Base-by-base conservation (phyloP, 805 yeast genomes). In the Kodamaea restingae region DNA sequence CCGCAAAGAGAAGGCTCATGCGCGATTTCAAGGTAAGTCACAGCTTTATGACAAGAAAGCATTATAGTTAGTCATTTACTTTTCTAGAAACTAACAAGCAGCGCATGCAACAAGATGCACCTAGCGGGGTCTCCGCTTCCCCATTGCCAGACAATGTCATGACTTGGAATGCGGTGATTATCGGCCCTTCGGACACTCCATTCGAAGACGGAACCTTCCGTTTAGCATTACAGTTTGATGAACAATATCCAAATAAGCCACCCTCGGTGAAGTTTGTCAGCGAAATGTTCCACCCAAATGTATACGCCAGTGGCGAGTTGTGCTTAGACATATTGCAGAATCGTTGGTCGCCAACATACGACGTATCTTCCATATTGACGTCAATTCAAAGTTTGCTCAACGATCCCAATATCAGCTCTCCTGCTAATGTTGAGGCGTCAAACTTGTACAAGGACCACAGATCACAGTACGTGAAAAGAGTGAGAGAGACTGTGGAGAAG, bases 1-100 rank as follows among this genome's bases (percentile, higher is more conserved):
- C 96, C 11, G 98, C 98, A n/a, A 81, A 96, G 62, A 84, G 96
- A 79, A 81, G 98, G 70, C 79, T 93, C 55, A 93, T 93, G 98
- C 85, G 98, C 63, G 98, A 93, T 66, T 88, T 93, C 67, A 90
- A 88, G 63, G 85, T 82, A 65, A 34, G 84, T 61, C 14, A 15
- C 14, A 8, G 20, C 15, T 11, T 4, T 38, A 27, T n/a, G n/a
- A 10, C n/a, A 7, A 25, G 11, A n/a, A n/a, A n/a, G n/a, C n/a
- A n/a, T n/a, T n/a, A n/a, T n/a, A n/a, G n/a, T n/a, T n/a, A n/a
- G n/a, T n/a, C n/a, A n/a, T n/a, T 5, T n/a, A 7, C 5, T n/a
- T 25, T 17, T 17, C 4, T 14, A 4, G 17, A 30, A 30, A 42
- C 52, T 56, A 52, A 53, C 56, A 34, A 39, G 3, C 44, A 80